These are phyloP conservation scores for Stereum hirsutum DNA, from an alignment of 1,284 basidiomycete species.

Conservation along the genomic window DNA sequence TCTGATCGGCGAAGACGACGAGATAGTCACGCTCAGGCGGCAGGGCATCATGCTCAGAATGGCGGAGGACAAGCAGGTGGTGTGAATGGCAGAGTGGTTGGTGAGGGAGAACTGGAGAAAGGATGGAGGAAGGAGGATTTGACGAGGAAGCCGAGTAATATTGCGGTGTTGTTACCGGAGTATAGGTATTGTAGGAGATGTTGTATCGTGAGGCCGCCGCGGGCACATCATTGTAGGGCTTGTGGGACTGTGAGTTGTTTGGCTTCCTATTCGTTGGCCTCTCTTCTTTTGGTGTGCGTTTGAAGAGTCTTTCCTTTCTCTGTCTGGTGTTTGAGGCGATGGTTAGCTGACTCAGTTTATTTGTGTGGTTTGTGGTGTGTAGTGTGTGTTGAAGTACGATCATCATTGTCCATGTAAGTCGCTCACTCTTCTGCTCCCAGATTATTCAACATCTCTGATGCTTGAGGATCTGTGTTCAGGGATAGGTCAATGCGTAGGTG, in stretches of 20 bases:
- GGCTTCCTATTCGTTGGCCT: background rate
- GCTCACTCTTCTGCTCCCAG: background rate
- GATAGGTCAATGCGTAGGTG: constrained; percentile 81
- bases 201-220: constrained; percentile 53
- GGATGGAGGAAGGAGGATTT: too few species aligned
- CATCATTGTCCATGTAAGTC: constrained; percentile 68
- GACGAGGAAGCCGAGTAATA: too few species aligned
- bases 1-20: too few species aligned
- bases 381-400: constrained; percentile 69
- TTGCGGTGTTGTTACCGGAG: constrained; percentile 42
- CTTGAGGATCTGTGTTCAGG: constrained; percentile 26
- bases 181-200: constrained; percentile 53
- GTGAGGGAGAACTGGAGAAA: too few species aligned
- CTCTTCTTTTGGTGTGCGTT: background rate
- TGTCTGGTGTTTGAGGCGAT: background rate
- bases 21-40: too few species aligned
- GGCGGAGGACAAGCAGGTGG: too few species aligned
- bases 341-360: background rate
- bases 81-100: too few species aligned
- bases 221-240: constrained; percentile 68
- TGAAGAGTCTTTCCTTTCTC: background rate
- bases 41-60: too few species aligned
- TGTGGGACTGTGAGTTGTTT: constrained; percentile 62
- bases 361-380: constrained; percentile 3
- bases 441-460: background rate